Conservation (phyloP, 495 filamentous ascomycete species). For the Jackrogersella multiformis region DNA sequence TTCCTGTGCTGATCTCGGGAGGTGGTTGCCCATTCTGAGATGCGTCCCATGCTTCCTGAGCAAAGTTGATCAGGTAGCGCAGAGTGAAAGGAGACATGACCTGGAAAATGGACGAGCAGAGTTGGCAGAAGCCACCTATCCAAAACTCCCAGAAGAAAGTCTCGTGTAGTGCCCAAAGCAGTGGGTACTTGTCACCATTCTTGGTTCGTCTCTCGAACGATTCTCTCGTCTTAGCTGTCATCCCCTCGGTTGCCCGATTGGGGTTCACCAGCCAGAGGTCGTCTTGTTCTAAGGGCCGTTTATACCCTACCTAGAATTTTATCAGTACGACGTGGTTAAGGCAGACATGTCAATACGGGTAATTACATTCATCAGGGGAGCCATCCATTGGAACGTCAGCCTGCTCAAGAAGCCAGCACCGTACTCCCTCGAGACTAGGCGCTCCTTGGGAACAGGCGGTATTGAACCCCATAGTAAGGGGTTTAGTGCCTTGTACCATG, state of each 20-base stretch:
- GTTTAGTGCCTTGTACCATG: conserved; percentile 70
- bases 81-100: conserved; percentile 78
- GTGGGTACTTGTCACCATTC: conserved; percentile 74
- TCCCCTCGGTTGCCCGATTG: conserved; percentile 70
- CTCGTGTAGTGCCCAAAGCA: conserved; percentile 85
- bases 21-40: conserved; percentile 58
- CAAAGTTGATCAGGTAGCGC: conserved; percentile 81
- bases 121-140: conserved; percentile 78
- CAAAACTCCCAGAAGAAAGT: conserved; percentile 88
- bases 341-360: not conserved
- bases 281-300: conserved; percentile 80
- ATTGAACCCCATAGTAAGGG: conserved; percentile 68
- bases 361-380: conserved; percentile 71
- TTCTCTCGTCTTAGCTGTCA: conserved; percentile 69
- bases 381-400: conserved; percentile 74
- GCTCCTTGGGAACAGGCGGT: conserved; percentile 68
- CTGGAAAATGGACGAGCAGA: conserved; percentile 74
- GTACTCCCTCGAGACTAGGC: conserved; percentile 64
- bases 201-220: conserved; percentile 73
- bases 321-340: conserved; percentile 12
- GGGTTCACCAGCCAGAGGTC: conserved; percentile 93
- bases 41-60: conserved; percentile 76
- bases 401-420: conserved; percentile 66
- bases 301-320: conserved; percentile 71
- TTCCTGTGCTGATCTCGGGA: conserved; percentile 70